These are phyloP conservation scores for Macrophomina pseudophaseolina DNA, from an alignment of 2,329 filamentous ascomycete species.

Conservation along the genomic window DNA sequence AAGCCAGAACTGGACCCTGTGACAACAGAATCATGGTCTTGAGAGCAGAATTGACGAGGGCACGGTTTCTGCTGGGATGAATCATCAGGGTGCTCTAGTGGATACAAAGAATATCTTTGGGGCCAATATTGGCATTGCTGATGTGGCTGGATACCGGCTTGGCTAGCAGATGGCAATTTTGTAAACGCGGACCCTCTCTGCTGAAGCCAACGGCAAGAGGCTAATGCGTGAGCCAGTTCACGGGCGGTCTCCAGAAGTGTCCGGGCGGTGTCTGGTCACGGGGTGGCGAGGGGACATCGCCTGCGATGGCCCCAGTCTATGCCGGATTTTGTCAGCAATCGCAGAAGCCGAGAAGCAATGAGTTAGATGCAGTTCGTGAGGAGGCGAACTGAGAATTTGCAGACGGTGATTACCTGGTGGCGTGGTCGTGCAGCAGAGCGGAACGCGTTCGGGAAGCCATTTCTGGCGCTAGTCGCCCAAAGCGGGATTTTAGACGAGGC, in stretches of 20 bases:
- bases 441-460: neutral
- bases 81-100: neutral
- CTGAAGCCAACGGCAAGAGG: no score
- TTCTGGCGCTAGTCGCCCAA: conserved; percentile 8
- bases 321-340: neutral
- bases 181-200: no score
- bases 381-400: neutral
- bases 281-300: neutral
- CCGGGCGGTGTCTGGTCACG: conserved; percentile 3
- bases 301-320: neutral
- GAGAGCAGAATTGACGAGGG: no score
- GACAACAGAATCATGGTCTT: neutral
- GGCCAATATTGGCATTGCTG: neutral
- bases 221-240: neutral
- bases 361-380: neutral
- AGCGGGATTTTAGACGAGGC: neutral
- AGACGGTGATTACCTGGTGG: neutral
- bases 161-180: no score
- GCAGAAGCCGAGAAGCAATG: neutral
- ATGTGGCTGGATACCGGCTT: neutral
- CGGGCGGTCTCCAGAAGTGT: neutral
- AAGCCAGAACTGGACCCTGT: conserved; percentile 6
- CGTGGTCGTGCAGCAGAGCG: neutral
- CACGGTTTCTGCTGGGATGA: neutral
- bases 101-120: neutral